A percentile compares a stretch with the other conserved stretches of the same genome.
Evolutionary conservation across 805 yeast species (phyloP).

Genomic region (Candida ovalis): DNA sequence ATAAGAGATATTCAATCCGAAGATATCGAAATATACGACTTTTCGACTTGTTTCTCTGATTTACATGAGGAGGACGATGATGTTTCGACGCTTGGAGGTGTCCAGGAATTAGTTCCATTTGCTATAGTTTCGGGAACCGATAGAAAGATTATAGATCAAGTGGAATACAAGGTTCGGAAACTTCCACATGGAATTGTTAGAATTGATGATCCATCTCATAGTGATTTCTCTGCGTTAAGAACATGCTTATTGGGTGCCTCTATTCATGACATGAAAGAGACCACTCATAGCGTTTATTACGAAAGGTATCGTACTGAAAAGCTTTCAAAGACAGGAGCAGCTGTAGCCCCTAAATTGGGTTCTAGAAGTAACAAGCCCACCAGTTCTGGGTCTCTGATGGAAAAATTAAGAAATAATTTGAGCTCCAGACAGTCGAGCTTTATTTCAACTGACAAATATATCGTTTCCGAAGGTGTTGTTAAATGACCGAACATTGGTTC

Average conservation of each 20-base stretch:
- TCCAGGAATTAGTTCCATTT: conserved; percentile 59
- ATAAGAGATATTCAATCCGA: conserved; percentile 36
- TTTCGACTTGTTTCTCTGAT: conserved; percentile 29
- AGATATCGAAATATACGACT: conserved; percentile 28
- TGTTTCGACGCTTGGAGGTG: conserved; percentile 6
- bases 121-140: conserved; percentile 88
- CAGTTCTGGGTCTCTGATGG: conserved; percentile 20
- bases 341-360: conserved; percentile 10
- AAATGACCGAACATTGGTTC: neutral
- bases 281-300: conserved; percentile 73
- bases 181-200: conserved; percentile 86
- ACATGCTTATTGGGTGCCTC: conserved; percentile 73
- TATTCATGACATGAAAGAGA: conserved; percentile 71
- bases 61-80: conserved; percentile 24
- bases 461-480: conserved; percentile 14
- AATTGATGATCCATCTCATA: conserved; percentile 75
- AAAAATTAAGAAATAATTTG: conserved; percentile 20
- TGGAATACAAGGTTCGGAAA: conserved; percentile 68
- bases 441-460: conserved; percentile 15
- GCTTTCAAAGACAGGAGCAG: conserved; percentile 19
- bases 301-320: conserved; percentile 66
- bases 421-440: conserved; percentile 22
- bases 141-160: conserved; percentile 64
- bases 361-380: conserved; percentile 16
- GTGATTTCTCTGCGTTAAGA: conserved; percentile 75